Base-by-base conservation (phyloP, 345 rosid genomes). In the Syzygium aqueum region DNA sequence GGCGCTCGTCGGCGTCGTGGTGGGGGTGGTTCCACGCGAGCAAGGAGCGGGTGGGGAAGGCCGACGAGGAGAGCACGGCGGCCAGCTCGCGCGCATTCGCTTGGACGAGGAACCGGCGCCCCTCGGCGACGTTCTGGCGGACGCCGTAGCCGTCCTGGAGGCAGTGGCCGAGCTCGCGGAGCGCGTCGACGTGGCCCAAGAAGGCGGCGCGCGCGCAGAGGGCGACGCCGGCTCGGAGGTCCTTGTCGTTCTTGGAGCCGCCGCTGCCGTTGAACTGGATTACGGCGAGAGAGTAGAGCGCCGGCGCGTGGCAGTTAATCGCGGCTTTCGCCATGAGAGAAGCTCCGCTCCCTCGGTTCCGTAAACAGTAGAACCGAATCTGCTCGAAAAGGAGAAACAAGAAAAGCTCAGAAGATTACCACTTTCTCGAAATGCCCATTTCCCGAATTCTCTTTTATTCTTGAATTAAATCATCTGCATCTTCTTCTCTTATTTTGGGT, bases 221-320 rank as follows among this genome's bases (percentile, higher is more conserved):
- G 77, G 99, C 99, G 6, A 95, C 99, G 50, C 99, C 99, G 33
- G 98, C 99, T 27, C 98, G 90, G 8, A 97, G 94, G 90, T 97
- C 98, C 86, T 97, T 97, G 53, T 96, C 99, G 89, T 92, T 95
- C 89, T 97, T 97, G 0, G 96, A 95, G 59, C 99, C 98, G 25
- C 99, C 99, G 93, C 99, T 97, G 87, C 99, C 99, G 88, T 97
- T 97, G 91, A 97, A 97, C 91, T 95, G 99, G 51, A 97, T 94
- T 85, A 97, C 97, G 3, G 99, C 96, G 8, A 97, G 91, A 0
- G 99, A 97, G 87, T 97, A 96, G 0, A 97, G 92, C 2, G 99
- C 94, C 84, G 93, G 95, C 86, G 98, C 98, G 94, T 97, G 96
- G 14, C 97, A 94, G 30, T 90, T 90, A 89, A 95, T 94, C 92